Evolutionary conservation across 1,284 basidiomycete species (phyloP).

Genomic region (Melampsora larici-populina): DNA sequence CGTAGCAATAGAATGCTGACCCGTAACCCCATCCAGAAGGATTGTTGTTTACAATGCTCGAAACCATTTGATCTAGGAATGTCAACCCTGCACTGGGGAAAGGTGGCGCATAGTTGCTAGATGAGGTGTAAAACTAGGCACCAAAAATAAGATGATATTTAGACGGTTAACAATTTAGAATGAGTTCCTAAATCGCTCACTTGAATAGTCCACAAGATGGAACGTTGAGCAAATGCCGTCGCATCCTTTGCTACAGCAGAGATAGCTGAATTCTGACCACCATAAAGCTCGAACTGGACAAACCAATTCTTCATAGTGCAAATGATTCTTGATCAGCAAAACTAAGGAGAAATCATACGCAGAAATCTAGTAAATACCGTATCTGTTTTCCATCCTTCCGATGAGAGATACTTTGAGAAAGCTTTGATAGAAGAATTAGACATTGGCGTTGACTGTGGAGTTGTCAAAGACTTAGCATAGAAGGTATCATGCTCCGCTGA

Average conservation of each 20-base stretch:
- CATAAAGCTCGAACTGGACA: no score
- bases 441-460: constrained; percentile 45
- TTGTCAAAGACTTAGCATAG: constrained; percentile 48
- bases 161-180: neutral
- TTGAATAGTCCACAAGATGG: constrained; percentile 15
- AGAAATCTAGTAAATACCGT: constrained; percentile 5
- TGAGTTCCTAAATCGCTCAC: neutral
- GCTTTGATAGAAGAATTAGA: constrained; percentile 40
- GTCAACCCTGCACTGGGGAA: constrained; percentile 10
- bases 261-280: no score
- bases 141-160: neutral
- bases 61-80: constrained; percentile 24
- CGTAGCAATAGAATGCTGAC: neutral
- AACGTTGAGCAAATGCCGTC: no score
- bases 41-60: constrained; percentile 15
- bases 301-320: constrained; percentile 12
- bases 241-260: no score
- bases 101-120: constrained; percentile 1
- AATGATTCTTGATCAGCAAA: no score
- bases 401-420: constrained; percentile 48
- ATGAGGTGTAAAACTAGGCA: constrained; percentile 21
- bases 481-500: no score
- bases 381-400: constrained; percentile 41
- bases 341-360: no score
- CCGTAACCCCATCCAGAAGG: constrained; percentile 21